phyloP scores from a whole-genome alignment of 352 stramenopile genomes.

The Pythium rhizo-oryzae region DNA sequence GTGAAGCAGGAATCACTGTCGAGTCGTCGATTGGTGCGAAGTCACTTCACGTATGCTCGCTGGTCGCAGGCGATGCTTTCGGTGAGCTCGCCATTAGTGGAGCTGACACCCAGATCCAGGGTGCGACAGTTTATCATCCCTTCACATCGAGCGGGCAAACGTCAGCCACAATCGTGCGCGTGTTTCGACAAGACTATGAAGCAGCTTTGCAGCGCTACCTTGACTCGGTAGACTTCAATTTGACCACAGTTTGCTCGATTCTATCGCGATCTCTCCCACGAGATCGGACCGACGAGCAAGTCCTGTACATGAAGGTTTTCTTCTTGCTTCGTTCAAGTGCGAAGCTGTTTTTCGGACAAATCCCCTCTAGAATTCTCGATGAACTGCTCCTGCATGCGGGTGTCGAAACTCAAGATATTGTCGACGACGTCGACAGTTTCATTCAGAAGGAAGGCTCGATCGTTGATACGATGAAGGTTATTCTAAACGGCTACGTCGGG shows the following conservation, averaged over 20 bases:
- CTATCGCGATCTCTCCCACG: conserved; percentile 34
- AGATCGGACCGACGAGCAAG: conserved; percentile 51
- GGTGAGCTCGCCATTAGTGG: conserved; percentile 33
- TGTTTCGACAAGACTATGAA: conserved; percentile 39
- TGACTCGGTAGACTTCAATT: conserved; percentile 33
- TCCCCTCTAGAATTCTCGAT: conserved; percentile 37
- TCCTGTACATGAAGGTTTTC: conserved; percentile 37
- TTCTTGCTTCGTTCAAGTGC: conserved; percentile 33
- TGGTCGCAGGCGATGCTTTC: conserved; percentile 41
- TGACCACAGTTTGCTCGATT: conserved; percentile 28
- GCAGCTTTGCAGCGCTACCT: conserved; percentile 27
- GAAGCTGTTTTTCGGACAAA: conserved; percentile 44
- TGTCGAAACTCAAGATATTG: conserved; percentile 35
- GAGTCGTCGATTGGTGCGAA: not conserved
- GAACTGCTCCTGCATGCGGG: conserved; percentile 36
- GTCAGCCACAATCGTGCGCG: conserved; percentile 27
- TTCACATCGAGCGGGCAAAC: conserved; percentile 13
- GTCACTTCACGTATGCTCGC: conserved; percentile 39
- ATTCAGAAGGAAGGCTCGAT: conserved; percentile 43
- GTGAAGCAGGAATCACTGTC: conserved; percentile 15
- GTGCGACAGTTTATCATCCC: conserved; percentile 37
- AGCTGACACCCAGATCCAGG: conserved; percentile 22
- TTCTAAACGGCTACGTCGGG: conserved; percentile 49
- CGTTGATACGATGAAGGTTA: conserved; percentile 35
- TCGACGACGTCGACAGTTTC: conserved; percentile 32